These are phyloP conservation scores for Hortaea werneckii DNA, from an alignment of 2,329 filamentous ascomycete genomes.

Conservation along the genomic window DNA sequence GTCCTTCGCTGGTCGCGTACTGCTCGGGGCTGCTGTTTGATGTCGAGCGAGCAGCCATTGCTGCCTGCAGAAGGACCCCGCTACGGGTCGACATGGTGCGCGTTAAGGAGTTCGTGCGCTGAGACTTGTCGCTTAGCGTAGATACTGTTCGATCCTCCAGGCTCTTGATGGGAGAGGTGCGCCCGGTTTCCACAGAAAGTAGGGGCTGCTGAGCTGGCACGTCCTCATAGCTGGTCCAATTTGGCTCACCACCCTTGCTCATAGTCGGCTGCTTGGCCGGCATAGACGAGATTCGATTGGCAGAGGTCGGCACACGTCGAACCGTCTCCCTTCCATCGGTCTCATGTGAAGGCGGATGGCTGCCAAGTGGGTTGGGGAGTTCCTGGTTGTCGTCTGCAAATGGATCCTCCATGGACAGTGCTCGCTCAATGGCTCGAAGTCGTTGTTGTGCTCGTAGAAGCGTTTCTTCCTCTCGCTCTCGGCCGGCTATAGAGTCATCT, in stretches of 20 bases:
- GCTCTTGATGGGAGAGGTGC: conserved; percentile 32
- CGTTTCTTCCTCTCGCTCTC: not conserved
- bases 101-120: conserved; percentile 32
- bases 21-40: conserved; percentile 6
- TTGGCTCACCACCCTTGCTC: conserved; percentile 13
- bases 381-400: conserved; percentile 27
- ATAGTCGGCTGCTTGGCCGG: conserved; percentile 1
- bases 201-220: conserved; percentile 7
- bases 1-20: conserved; percentile 8
- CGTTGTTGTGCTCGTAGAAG: conserved; percentile 11
- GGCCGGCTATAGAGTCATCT: conserved; percentile 27
- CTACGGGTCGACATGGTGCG: conserved; percentile 38
- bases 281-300: conserved; percentile 6
- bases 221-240: conserved; percentile 18
- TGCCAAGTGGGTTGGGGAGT: conserved; percentile 27
- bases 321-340: conserved; percentile 14
- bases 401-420: conserved; percentile 24
- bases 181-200: conserved; percentile 18
- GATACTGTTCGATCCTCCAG: conserved; percentile 46
- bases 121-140: conserved; percentile 44
- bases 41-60: conserved; percentile 8
- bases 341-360: conserved; percentile 23
- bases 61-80: conserved; percentile 27
- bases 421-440: conserved; percentile 12
- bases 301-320: conserved; percentile 16